Evolutionary conservation across 805 yeast species (phyloP).

Genomic region (Kazachstania martiniae): DNA sequence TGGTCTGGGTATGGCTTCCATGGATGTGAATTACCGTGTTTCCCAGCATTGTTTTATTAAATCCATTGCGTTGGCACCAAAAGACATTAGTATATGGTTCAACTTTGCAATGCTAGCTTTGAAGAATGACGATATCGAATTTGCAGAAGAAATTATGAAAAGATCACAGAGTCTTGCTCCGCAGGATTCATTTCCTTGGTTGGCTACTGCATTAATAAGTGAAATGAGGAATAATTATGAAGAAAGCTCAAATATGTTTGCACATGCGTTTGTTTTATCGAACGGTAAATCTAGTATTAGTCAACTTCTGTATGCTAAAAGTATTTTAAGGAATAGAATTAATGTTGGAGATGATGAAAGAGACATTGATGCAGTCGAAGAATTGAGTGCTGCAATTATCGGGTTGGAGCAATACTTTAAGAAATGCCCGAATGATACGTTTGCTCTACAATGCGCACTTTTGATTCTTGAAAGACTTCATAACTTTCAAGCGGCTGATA

Average conservation of each 20-base stretch:
- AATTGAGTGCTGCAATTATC: constrained; percentile 51
- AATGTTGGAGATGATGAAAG: constrained; percentile 37
- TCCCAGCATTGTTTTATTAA: constrained; percentile 91
- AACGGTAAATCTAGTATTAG: constrained; percentile 63
- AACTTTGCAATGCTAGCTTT: constrained; percentile 73
- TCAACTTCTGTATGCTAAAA: constrained; percentile 60
- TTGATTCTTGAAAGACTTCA: constrained; percentile 60
- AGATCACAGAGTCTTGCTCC: constrained; percentile 80
- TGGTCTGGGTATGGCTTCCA: constrained; percentile 68
- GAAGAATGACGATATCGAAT: constrained; percentile 50
- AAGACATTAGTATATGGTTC: constrained; percentile 64
- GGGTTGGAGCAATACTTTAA: constrained; percentile 60
- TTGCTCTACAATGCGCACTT: constrained; percentile 47
- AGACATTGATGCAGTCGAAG: constrained; percentile 51
- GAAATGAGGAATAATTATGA: constrained; percentile 39
- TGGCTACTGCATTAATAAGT: constrained; percentile 66
- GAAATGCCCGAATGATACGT: constrained; percentile 45
- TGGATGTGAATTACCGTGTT: constrained; percentile 52
- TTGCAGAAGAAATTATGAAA: constrained; percentile 62
- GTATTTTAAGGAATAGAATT: constrained; percentile 38
- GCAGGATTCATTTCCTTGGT: constrained; percentile 64
- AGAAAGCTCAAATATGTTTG: constrained; percentile 48
- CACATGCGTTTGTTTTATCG: constrained; percentile 71
- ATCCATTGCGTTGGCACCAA: constrained; percentile 59
- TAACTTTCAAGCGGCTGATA: constrained; percentile 44